Percentiles rank a stretch among this genome's conserved stretches.
Conservation (phyloP, 441 rosid genomes). For the Lepidium campestre region DNA sequence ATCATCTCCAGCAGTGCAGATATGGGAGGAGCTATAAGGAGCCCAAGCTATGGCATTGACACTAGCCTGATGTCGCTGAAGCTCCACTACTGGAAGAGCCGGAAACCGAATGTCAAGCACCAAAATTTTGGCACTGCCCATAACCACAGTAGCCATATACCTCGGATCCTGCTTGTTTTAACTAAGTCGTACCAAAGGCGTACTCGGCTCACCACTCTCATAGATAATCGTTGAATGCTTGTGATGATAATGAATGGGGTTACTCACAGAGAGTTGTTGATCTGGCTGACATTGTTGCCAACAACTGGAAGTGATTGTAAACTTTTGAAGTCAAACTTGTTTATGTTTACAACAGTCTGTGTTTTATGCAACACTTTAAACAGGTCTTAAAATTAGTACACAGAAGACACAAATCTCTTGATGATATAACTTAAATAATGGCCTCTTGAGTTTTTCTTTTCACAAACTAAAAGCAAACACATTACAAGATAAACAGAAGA, state of each 20-base stretch:
- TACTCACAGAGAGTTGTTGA: slow-evolving; percentile 98
- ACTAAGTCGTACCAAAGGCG: slow-evolving; percentile 79
- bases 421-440: too few species aligned
- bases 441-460: too few species aligned
- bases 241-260: slow-evolving; percentile 99
- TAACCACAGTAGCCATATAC: slow-evolving; percentile 89
- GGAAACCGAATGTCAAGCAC: slow-evolving; percentile 90
- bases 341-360: too few species aligned
- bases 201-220: slow-evolving; percentile 87
- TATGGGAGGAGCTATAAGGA: slow-evolving; percentile 90
- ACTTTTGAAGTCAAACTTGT: neutral
- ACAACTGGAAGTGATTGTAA: slow-evolving; percentile 55
- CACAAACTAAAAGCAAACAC: too few species aligned
- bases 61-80: slow-evolving; percentile 86
- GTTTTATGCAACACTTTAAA: too few species aligned
- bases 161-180: slow-evolving; percentile 99
- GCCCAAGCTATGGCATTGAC: slow-evolving; percentile 98
- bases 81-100: slow-evolving; percentile 82
- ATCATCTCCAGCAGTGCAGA: slow-evolving; percentile 94
- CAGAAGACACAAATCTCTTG: too few species aligned
- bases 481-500: too few species aligned
- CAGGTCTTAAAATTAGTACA: too few species aligned
- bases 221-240: slow-evolving; percentile 92
- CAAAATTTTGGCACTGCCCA: slow-evolving; percentile 91
- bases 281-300: slow-evolving; percentile 89